Percentiles rank a stretch among this genome's conserved stretches.
These are phyloP conservation scores for Thyridium curvatum DNA, from an alignment of 2,329 filamentous ascomycete genomes.

Conservation along the genomic window DNA sequence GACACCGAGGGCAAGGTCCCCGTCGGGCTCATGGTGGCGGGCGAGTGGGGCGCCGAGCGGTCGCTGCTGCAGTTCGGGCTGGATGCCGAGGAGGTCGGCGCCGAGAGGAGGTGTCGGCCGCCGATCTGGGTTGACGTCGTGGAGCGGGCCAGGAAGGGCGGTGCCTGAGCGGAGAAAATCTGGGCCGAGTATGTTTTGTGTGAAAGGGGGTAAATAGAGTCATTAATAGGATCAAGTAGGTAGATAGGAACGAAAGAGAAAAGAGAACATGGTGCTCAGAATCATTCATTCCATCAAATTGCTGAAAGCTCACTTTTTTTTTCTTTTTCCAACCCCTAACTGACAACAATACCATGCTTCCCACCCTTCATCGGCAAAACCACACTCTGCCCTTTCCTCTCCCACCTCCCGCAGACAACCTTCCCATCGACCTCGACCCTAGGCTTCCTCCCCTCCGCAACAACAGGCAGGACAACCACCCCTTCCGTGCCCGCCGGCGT, in stretches of 20 bases:
- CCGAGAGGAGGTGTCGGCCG: slow-evolving; percentile 23
- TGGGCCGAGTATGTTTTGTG: too few species aligned
- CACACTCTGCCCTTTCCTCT: slow-evolving; percentile 1
- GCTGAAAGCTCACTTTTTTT: too few species aligned
- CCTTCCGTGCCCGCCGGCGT: slow-evolving; percentile 17
- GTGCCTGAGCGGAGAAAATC: too few species aligned
- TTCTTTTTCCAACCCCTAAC: too few species aligned
- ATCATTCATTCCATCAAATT: too few species aligned
- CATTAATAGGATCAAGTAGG: too few species aligned
- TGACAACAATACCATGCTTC: too few species aligned
- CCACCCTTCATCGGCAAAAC: too few species aligned
- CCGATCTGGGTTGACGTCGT: slow-evolving; percentile 40
- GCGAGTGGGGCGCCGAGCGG: slow-evolving; percentile 48
- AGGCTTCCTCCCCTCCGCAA: slow-evolving; percentile 4
- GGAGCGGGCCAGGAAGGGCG: slow-evolving; percentile 20
- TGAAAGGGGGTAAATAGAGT: too few species aligned
- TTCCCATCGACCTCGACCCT: slow-evolving; percentile 14
- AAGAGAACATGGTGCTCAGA: too few species aligned
- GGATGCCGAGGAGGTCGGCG: slow-evolving; percentile 35
- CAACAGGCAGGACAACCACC: slow-evolving; percentile 15
- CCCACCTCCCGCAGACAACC: slow-evolving; percentile 3
- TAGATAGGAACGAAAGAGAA: too few species aligned
- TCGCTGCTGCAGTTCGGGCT: slow-evolving; percentile 40
- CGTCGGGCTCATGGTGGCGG: slow-evolving; percentile 48
- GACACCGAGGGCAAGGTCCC: slow-evolving; percentile 32